Evolutionary conservation across 1,284 basidiomycete species (phyloP).

Genomic region (Ustilago crameri): DNA sequence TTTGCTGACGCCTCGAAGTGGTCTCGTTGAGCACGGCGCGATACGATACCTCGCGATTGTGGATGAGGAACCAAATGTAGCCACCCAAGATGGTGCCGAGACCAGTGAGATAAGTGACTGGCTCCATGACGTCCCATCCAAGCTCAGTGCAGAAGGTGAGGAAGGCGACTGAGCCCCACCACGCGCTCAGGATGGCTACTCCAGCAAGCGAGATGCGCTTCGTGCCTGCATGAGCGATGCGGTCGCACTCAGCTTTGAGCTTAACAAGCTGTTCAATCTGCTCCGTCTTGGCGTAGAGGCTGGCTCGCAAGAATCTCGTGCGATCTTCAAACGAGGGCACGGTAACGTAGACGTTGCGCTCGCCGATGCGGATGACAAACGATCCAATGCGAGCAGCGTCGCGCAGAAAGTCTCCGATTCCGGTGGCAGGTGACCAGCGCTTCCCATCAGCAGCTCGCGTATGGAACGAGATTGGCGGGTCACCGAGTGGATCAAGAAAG

Average conservation of each 20-base stretch:
- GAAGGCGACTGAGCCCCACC: conserved; percentile 57
- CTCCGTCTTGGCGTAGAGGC: conserved; percentile 52
- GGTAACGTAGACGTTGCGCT: conserved; percentile 48
- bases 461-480: conserved; percentile 60
- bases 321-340: conserved; percentile 63
- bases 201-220: conserved; percentile 56
- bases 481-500: conserved; percentile 49
- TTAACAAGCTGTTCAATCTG: conserved; percentile 55
- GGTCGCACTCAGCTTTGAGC: conserved; percentile 59
- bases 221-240: conserved; percentile 50
- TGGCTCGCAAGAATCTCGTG: conserved; percentile 52
- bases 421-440: conserved; percentile 59
- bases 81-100: conserved; percentile 58
- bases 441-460: conserved; percentile 54
- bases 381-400: conserved; percentile 59
- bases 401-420: conserved; percentile 60
- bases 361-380: conserved; percentile 55
- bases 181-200: conserved; percentile 46
- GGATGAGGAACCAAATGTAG: conserved; percentile 61
- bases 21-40: conserved; percentile 62
- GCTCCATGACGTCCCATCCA: conserved; percentile 58
- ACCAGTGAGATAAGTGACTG: conserved; percentile 58
- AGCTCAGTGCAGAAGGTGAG: conserved; percentile 57
- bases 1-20: conserved; percentile 55
- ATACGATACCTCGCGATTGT: conserved; percentile 60